Percentiles rank a stretch among this genome's conserved stretches.
phyloP scores from a whole-genome alignment of 371 early-diverging fungal genomes.

The Rhizopus microsporus region DNA sequence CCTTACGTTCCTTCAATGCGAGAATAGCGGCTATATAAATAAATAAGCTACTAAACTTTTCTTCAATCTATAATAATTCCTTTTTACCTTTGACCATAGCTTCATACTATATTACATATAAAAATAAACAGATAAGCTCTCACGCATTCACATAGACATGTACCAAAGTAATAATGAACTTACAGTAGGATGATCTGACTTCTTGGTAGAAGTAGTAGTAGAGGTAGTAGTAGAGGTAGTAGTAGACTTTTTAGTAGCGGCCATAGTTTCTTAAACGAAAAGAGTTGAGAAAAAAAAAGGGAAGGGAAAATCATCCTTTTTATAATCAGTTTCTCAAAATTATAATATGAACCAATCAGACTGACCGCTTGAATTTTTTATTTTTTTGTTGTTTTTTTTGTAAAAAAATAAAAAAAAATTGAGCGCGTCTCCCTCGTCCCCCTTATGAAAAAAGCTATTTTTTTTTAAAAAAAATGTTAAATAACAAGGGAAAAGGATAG shows the following conservation, averaged over 20 bases:
- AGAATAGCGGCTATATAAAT: constrained; percentile 56
- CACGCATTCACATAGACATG: not conserved
- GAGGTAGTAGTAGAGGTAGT: constrained; percentile 32
- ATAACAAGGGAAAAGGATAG: too few species aligned
- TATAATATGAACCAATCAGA: constrained; percentile 6
- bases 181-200: constrained; percentile 55
- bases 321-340: not conserved
- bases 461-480: too few species aligned
- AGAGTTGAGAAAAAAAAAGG: constrained; percentile 7
- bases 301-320: constrained; percentile 6
- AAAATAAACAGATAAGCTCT: constrained; percentile 7
- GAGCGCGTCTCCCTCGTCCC: constrained; percentile 2
- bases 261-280: constrained; percentile 14
- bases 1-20: constrained; percentile 77
- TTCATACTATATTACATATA: constrained; percentile 39
- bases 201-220: constrained; percentile 41
- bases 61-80: too few species aligned
- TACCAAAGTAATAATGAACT: constrained; percentile 17
- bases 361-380: not conserved
- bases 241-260: constrained; percentile 29
- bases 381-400: not conserved
- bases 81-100: constrained; percentile 49
- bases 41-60: not conserved
- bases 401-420: constrained; percentile 4
- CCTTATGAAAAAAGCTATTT: too few species aligned